These are phyloP conservation scores for Phaeomoniella chlamydospora DNA, from an alignment of 2,329 filamentous ascomycete genomes.

Conservation along the genomic window DNA sequence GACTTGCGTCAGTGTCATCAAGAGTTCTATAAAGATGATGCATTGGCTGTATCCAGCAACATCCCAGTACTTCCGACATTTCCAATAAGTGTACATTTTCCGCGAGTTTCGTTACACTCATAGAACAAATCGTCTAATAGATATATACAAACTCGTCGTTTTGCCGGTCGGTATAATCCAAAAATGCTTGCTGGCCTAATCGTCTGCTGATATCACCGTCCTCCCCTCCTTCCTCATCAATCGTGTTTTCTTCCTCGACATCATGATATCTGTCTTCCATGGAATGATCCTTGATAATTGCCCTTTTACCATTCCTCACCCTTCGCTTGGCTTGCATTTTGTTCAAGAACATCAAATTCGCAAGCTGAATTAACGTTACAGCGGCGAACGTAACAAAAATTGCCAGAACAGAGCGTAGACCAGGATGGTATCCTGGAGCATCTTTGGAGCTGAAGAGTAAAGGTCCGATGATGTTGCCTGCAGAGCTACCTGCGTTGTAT, in stretches of 20 bases:
- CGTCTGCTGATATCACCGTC: conserved; percentile 1
- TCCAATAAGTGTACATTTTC: too few relatives aligned
- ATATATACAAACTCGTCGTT: conserved; percentile 47
- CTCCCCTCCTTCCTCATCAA: conserved; percentile 9
- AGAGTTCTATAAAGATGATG: too few relatives aligned
- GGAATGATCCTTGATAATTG: conserved; percentile 42
- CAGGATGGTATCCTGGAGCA: conserved; percentile 43
- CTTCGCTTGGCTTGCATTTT: conserved; percentile 39
- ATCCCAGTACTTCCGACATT: too few relatives aligned
- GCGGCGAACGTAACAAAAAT: conserved; percentile 40
- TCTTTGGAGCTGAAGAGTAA: conserved; percentile 45
- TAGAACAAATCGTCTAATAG: conserved; percentile 6
- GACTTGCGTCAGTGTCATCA: too few relatives aligned
- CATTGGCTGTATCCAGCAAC: too few relatives aligned
- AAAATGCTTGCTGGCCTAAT: conserved; percentile 21
- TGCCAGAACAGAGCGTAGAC: conserved; percentile 39
- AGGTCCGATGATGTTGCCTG: conserved; percentile 54
- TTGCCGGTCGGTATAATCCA: conserved; percentile 49
- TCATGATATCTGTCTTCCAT: conserved; percentile 40
- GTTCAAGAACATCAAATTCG: conserved; percentile 42
- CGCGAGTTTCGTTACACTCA: too few relatives aligned
- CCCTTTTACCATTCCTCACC: conserved; percentile 45
- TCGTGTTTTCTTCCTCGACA: conserved; percentile 16
- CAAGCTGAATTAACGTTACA: conserved; percentile 38
- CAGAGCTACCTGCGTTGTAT: conserved; percentile 47